phyloP scores from a whole-genome alignment of 306 rosid species.

The Amphicarpaea edgeworthii region DNA sequence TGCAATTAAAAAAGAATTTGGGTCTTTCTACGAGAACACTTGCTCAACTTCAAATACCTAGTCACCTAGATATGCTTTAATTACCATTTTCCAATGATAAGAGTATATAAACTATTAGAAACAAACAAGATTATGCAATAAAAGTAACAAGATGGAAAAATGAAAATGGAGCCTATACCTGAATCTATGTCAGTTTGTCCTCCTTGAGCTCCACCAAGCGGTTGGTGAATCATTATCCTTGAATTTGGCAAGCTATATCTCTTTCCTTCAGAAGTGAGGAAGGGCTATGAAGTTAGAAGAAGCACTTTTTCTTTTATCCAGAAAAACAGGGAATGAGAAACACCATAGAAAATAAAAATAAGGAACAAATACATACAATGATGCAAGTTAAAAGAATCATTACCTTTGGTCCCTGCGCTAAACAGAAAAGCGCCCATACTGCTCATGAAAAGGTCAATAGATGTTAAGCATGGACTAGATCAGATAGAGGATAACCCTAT shows the following conservation, averaged over 20 bases:
- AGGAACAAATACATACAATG: background rate
- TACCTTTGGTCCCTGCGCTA: slow-evolving; percentile 10
- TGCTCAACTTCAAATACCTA: background rate
- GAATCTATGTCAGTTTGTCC: slow-evolving; percentile 82
- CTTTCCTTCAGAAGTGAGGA: slow-evolving; percentile 34
- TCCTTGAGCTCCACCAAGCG: slow-evolving; percentile 95
- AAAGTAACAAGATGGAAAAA: background rate
- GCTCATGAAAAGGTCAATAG: background rate
- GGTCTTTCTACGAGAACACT: slow-evolving; percentile 17
- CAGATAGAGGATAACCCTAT: background rate
- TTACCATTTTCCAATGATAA: background rate
- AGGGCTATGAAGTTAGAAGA: slow-evolving; percentile 2
- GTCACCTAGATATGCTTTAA: slow-evolving; percentile 3
- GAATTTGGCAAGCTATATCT: slow-evolving; percentile 48
- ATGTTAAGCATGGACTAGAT: background rate
- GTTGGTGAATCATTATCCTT: slow-evolving; percentile 70
- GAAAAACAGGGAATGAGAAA: slow-evolving; percentile 7
- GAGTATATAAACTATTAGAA: background rate
- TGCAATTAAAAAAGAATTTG: background rate
- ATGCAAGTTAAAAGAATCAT: background rate
- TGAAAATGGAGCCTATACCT: slow-evolving; percentile 53
- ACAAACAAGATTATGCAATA: slow-evolving; percentile 6
- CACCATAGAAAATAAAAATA: background rate
- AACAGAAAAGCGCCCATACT: slow-evolving; percentile 10
- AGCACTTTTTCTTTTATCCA: background rate